Percentiles rank a stretch among this genome's conserved stretches.
phyloP scores from a whole-genome alignment of 139 green algal species.

The Zygnema cylindricum region DNA sequence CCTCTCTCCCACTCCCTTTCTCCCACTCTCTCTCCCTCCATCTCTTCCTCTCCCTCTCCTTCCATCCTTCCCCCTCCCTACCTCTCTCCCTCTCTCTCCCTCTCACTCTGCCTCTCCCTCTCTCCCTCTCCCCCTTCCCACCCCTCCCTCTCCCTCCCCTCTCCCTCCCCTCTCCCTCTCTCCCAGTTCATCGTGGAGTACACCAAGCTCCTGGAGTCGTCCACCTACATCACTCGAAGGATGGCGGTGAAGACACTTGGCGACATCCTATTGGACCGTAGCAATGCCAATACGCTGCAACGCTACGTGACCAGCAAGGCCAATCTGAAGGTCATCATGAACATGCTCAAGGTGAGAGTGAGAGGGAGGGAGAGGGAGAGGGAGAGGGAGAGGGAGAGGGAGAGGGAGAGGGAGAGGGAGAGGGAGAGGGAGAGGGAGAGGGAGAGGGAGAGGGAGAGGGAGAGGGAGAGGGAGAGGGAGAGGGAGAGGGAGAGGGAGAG shows the following conservation, averaged over 20 bases:
- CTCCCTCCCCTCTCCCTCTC: not conserved
- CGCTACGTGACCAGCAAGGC: conserved; percentile 81
- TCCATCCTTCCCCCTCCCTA: not conserved
- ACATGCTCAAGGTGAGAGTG: conserved; percentile 83
- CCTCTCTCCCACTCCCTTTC: not conserved
- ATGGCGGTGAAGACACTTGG: conserved; percentile 84
- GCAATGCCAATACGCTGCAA: conserved; percentile 87
- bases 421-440: not conserved
- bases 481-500: conserved; percentile 5
- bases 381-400: not conserved
- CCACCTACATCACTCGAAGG: conserved; percentile 89
- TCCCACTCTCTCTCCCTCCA: not conserved
- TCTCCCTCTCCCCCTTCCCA: not conserved
- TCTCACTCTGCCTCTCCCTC: not conserved
- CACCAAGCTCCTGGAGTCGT: conserved; percentile 75
- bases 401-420: not conserved
- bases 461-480: not conserved
- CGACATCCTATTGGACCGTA: conserved; percentile 87
- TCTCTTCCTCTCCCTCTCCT: not conserved
- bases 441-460: not conserved
- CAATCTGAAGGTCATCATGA: conserved; percentile 94
- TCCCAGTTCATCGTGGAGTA: conserved; percentile 81
- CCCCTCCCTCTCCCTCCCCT: not conserved
- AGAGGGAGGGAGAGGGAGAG: too few species aligned
- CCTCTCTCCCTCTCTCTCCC: not conserved